phyloP scores from a whole-genome alignment of 768 basidiomycete species.

The Austroboletus eburneus region DNA sequence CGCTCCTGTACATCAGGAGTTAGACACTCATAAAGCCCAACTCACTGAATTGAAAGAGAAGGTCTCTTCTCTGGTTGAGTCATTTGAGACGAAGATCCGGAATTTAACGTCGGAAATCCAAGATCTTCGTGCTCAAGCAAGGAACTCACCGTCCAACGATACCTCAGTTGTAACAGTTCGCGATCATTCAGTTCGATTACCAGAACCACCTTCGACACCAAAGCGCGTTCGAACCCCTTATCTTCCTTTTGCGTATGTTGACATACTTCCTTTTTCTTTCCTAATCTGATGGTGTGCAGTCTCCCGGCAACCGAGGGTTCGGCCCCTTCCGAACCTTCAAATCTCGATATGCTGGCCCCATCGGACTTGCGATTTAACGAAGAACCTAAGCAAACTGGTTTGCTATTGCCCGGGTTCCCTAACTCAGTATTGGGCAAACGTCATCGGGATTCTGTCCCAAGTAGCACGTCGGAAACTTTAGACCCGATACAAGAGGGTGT shows the following conservation, averaged over 20 bases:
- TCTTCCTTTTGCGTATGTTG: conserved; percentile 24
- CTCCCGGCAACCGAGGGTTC: conserved; percentile 16
- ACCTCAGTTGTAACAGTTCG: conserved; percentile 6
- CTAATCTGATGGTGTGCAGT: conserved; percentile 18
- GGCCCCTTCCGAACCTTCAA: conserved; percentile 17
- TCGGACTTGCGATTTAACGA: conserved; percentile 6
- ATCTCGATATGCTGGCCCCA: conserved; percentile 12
- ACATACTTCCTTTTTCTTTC: neutral
- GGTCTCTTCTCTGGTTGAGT: conserved; percentile 25
- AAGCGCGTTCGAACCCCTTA: conserved; percentile 33
- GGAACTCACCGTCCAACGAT: conserved; percentile 8
- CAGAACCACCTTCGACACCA: conserved; percentile 31
- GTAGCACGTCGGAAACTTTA: conserved; percentile 37
- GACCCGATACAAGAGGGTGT: conserved; percentile 42
- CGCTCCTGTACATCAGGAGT: conserved; percentile 48
- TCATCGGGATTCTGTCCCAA: conserved; percentile 48
- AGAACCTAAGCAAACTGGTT: conserved; percentile 13
- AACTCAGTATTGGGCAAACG: conserved; percentile 63
- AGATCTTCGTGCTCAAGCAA: conserved; percentile 22
- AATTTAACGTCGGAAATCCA: conserved; percentile 34
- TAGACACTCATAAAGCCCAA: conserved; percentile 45
- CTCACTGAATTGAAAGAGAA: conserved; percentile 33
- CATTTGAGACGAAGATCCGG: conserved; percentile 37
- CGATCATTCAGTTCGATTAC: conserved; percentile 21
- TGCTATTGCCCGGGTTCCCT: conserved; percentile 36